Evolutionary conservation across 192 early-diverging fungal genomes (phyloP), one percentile per base, ranked within the genome.

Genomic region (Spizellomyces sp.): DNA sequence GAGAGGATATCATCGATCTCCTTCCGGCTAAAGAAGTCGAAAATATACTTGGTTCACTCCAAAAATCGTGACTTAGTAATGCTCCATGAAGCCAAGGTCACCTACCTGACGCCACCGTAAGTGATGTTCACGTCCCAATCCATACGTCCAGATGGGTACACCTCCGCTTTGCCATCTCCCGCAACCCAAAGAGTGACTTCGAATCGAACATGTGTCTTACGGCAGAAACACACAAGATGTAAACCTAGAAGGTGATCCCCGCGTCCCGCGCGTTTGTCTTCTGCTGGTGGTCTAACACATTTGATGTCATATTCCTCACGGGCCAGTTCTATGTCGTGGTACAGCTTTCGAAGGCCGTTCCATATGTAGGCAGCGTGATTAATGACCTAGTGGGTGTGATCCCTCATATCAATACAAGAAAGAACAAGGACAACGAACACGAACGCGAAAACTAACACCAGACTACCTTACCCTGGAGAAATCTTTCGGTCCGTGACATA

Each of bases 301-400:
- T 48, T 48, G 44, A 58, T 15, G 9, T 8, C 14, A 48, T 41
- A 63, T 42, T 66, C 62, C 6, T 72, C 70, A 48, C 64, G 64
- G 0, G 72, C 64, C 7, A 54, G 15, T 22, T 74, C 64, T 2
- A 74, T 65, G 27, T 74, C 72, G 6, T 57, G 15, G 10, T 46
- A 36, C n/a, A 74, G 45, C 1, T 45, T 14, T 22, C 58, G 72
- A 8, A 74, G 17, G 15, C 46, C 22, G 21, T 74, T 74, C 72
- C 72, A 74, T 19, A 67, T 27, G 50, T 44, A 10, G n/a, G 72
- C 48, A 5, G 67, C 64, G 27, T 21, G 44, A 17, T 17, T 60
- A 21, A 46, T 67, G 10, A 67, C 47, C 72, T 74, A 27, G 7
- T 36, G 27, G 27, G 27, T 36, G 27, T 36, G 27, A 3, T 36